A percentile compares a stretch with the other conserved stretches of the same genome.
These are phyloP conservation scores for Cladophialophora psammophila DNA, from an alignment of 2,329 filamentous ascomycete species.

Conservation along the genomic window DNA sequence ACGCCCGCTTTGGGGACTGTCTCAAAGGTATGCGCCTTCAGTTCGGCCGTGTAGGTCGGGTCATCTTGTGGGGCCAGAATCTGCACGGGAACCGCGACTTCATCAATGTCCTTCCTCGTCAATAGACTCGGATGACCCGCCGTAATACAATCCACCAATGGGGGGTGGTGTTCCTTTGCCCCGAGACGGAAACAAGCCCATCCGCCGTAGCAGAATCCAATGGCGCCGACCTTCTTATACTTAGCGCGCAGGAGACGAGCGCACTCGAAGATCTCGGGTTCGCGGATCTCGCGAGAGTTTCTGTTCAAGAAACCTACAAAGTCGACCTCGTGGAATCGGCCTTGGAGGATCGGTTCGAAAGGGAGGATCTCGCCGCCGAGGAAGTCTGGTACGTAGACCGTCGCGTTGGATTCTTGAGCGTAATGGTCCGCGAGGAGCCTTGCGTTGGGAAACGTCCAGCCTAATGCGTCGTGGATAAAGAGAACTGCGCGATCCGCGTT, in stretches of 20 bases:
- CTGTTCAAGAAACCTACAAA: conserved; percentile 50
- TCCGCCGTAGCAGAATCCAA: conserved; percentile 59
- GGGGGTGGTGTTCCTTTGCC: conserved; percentile 45
- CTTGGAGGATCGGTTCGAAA: conserved; percentile 50
- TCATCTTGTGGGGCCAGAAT: conserved; percentile 61
- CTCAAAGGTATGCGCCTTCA: conserved; percentile 55
- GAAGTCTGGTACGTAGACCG: conserved; percentile 56
- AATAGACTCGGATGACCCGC: conserved; percentile 56
- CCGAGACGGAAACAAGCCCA: conserved; percentile 58
- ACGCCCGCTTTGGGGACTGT: conserved; percentile 50
- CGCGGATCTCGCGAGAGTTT: conserved; percentile 51
- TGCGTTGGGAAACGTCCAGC: conserved; percentile 55
- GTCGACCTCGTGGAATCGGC: conserved; percentile 46
- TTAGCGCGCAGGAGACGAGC: conserved; percentile 47
- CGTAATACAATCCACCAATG: conserved; percentile 56
- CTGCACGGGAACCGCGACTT: conserved; percentile 58
- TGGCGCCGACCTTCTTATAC: conserved; percentile 53
- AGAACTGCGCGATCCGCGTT: conserved; percentile 51
- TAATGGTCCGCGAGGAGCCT: conserved; percentile 57
- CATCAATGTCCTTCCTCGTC: conserved; percentile 54
- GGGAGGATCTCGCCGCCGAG: conserved; percentile 48
- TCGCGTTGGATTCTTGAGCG: conserved; percentile 53
- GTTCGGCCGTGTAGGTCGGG: conserved; percentile 51
- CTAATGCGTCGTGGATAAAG: conserved; percentile 57
- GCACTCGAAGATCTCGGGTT: conserved; percentile 51